Percentiles rank a stretch among this genome's conserved stretches.
Evolutionary conservation across 2,329 filamentous ascomycete species (phyloP).

Genomic region (Claviceps purpurea): DNA sequence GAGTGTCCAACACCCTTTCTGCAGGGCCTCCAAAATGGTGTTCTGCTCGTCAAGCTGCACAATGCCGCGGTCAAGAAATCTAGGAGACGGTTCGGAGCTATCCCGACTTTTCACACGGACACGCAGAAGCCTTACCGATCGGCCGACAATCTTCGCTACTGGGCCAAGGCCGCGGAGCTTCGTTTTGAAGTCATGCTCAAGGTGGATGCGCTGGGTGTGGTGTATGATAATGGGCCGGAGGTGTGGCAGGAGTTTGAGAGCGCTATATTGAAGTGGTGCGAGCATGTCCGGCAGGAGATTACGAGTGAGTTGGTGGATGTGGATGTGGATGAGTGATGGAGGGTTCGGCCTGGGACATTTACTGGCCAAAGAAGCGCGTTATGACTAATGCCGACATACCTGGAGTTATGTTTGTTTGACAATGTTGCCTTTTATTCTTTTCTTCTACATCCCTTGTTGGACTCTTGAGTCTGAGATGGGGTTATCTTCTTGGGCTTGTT

Average conservation of each 20-base stretch:
- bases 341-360: neutral
- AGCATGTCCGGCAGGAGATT: conserved; percentile 70
- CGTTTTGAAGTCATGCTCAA: conserved; percentile 79
- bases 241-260: conserved; percentile 74
- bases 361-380: conserved; percentile 1
- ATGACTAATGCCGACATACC: conserved; percentile 7
- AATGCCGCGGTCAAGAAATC: conserved; percentile 81
- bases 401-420: neutral
- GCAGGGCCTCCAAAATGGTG: conserved; percentile 58
- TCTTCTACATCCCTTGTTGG: neutral
- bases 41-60: conserved; percentile 74
- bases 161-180: conserved; percentile 90
- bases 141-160: conserved; percentile 88
- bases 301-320: conserved; percentile 43
- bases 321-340: conserved; percentile 6
- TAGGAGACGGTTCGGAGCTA: conserved; percentile 73
- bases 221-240: conserved; percentile 55
- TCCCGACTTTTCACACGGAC: conserved; percentile 82
- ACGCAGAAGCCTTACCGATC: conserved; percentile 88
- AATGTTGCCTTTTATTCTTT: neutral
- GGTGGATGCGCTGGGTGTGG: conserved; percentile 75
- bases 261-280: conserved; percentile 73
- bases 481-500: neutral
- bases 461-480: neutral
- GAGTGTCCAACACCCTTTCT: conserved; percentile 63